Evolutionary conservation across 768 basidiomycete genomes (phyloP).

Genomic region (Suillus lakei): DNA sequence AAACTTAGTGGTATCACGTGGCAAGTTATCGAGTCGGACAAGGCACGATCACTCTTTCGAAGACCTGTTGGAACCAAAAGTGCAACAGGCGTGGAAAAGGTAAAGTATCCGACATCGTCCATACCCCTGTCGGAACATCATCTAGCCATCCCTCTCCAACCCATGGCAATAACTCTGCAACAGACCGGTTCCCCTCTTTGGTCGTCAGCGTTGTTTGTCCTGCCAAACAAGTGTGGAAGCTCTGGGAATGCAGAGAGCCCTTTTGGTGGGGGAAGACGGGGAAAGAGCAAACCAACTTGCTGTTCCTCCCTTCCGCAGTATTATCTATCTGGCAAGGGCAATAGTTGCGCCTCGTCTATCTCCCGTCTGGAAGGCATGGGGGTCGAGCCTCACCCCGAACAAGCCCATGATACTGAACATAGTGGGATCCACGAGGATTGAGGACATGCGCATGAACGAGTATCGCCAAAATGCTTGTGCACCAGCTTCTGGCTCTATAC

Average conservation of each 20-base stretch:
- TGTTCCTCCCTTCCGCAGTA: background rate
- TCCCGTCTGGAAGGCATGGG: background rate
- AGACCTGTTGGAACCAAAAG: background rate
- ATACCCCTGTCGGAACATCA: constrained; percentile 7
- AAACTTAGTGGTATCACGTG: background rate
- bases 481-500: background rate
- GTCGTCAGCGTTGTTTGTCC: background rate
- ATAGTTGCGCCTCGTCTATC: constrained; percentile 11
- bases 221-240: background rate
- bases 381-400: constrained; percentile 7
- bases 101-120: constrained; percentile 6
- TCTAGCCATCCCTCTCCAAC: background rate
- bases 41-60: background rate
- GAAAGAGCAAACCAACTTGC: constrained; percentile 1
- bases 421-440: background rate
- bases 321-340: constrained; percentile 4
- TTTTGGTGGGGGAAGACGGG: constrained; percentile 5
- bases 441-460: constrained; percentile 10
- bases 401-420: constrained; percentile 13
- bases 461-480: constrained; percentile 10
- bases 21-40: background rate
- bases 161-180: background rate
- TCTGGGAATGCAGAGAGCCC: background rate
- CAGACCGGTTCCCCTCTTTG: background rate
- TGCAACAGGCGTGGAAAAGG: background rate